Evolutionary conservation across 1,284 basidiomycete genomes (phyloP).

Genomic region (Ustilago loliicola): DNA sequence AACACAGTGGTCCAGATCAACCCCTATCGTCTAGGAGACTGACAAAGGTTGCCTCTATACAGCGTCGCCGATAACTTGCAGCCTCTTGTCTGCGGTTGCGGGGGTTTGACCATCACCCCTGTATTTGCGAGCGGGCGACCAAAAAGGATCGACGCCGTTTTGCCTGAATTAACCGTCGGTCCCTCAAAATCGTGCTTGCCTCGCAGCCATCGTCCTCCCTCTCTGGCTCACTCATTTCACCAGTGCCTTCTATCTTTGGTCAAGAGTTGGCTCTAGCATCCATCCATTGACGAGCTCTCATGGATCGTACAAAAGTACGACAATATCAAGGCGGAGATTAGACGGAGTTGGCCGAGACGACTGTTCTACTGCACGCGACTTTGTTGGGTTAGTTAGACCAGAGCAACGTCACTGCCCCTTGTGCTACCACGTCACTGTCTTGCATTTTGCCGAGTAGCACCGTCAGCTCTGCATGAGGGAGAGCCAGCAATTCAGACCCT

Average conservation of each 20-base stretch:
- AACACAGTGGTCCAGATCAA: too few relatives aligned
- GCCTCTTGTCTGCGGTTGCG: background rate
- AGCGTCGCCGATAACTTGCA: too few relatives aligned
- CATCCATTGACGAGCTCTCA: too few relatives aligned
- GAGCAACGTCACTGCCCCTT: background rate
- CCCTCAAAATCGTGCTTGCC: constrained; percentile 3
- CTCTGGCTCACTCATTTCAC: background rate
- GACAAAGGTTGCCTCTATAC: too few relatives aligned
- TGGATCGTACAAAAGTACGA: background rate
- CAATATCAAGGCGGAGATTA: background rate
- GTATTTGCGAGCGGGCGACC: background rate
- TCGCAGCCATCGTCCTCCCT: background rate
- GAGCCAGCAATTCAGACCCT: background rate
- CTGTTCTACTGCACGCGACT: background rate
- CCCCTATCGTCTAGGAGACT: too few relatives aligned
- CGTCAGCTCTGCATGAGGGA: background rate
- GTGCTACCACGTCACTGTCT: background rate
- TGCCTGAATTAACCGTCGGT: background rate
- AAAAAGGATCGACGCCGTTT: constrained; percentile 15
- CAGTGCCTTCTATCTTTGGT: too few relatives aligned
- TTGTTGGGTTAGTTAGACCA: constrained; percentile 6
- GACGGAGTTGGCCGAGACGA: background rate
- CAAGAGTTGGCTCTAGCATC: too few relatives aligned
- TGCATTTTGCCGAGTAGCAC: background rate
- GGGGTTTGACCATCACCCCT: background rate